These are phyloP conservation scores for Neonectria sp. DNA, from an alignment of 2,329 filamentous ascomycete species.

Conservation along the genomic window DNA sequence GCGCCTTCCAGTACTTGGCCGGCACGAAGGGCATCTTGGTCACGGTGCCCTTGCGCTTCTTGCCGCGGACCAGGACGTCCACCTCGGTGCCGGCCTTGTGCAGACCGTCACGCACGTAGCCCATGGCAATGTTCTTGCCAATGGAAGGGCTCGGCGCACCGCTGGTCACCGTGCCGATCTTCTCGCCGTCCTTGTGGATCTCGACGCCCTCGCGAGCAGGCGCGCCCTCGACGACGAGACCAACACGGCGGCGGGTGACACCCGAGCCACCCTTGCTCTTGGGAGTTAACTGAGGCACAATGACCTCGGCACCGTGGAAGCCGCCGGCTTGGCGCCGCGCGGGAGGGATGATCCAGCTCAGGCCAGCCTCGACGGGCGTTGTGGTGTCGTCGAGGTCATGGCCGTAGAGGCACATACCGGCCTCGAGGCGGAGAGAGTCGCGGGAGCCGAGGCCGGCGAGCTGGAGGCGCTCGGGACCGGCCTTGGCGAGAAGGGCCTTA, in stretches of 20 bases:
- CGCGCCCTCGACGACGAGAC: conserved; percentile 86
- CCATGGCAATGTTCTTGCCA: conserved; percentile 96
- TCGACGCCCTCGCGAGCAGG: conserved; percentile 92
- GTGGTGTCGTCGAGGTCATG: conserved; percentile 91
- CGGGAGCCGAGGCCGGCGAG: conserved; percentile 91
- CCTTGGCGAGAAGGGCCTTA: conserved; percentile 77
- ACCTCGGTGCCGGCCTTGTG: conserved; percentile 90
- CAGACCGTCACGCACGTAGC: conserved; percentile 84
- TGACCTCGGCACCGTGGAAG: conserved; percentile 89
- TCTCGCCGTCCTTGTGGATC: conserved; percentile 77
- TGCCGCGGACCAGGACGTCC: conserved; percentile 83
- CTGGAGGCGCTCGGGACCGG: conserved; percentile 74
- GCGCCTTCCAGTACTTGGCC: conserved; percentile 76
- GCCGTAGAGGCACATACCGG: conserved; percentile 99
- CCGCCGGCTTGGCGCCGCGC: conserved; percentile 76
- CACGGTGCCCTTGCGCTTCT: conserved; percentile 80
- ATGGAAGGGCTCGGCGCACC: conserved; percentile 91
- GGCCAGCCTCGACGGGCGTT: conserved; percentile 70
- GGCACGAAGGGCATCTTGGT: conserved; percentile 92
- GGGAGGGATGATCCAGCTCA: conserved; percentile 87
- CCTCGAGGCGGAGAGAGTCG: conserved; percentile 93
- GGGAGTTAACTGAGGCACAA: conserved; percentile 82
- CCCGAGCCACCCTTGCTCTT: conserved; percentile 80
- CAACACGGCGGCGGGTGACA: conserved; percentile 81
- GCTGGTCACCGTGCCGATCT: conserved; percentile 87